phyloP scores from a whole-genome alignment of 2,329 filamentous ascomycete genomes.

The Fusarium solani-melongenae region DNA sequence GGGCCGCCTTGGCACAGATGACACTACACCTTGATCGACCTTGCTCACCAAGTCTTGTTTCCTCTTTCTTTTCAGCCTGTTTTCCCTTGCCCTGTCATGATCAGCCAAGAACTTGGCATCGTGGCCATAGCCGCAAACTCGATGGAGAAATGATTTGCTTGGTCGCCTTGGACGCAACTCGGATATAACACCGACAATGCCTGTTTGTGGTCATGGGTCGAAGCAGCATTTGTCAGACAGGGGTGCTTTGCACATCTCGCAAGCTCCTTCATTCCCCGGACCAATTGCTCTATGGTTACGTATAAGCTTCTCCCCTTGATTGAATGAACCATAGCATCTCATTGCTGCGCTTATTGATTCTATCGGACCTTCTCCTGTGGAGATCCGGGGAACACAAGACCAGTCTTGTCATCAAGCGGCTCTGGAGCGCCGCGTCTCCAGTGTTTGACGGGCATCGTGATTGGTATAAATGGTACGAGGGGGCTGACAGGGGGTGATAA shows the following conservation, averaged over 20 bases:
- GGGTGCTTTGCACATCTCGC: neutral
- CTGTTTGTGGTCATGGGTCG: neutral
- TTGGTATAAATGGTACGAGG: constrained; percentile 8
- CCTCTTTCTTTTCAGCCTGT: neutral
- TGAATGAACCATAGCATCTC: neutral
- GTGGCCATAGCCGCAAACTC: neutral
- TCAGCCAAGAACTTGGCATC: neutral
- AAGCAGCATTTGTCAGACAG: neutral
- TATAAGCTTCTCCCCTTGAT: neutral
- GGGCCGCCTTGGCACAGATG: neutral
- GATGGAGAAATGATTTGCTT: neutral
- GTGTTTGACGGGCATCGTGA: neutral
- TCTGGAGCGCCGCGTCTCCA: neutral
- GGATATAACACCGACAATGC: neutral
- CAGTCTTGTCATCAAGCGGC: neutral
- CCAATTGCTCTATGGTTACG: neutral
- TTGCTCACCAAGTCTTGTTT: neutral
- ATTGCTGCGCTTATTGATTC: neutral
- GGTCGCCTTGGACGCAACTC: neutral
- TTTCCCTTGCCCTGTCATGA: neutral
- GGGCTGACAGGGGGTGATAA: neutral
- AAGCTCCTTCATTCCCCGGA: neutral
- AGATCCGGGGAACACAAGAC: neutral
- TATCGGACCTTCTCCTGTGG: neutral
- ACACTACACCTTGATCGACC: neutral